Conservation (phyloP, 2,329 filamentous ascomycete species). For the Colletotrichum endophyticum region DNA sequence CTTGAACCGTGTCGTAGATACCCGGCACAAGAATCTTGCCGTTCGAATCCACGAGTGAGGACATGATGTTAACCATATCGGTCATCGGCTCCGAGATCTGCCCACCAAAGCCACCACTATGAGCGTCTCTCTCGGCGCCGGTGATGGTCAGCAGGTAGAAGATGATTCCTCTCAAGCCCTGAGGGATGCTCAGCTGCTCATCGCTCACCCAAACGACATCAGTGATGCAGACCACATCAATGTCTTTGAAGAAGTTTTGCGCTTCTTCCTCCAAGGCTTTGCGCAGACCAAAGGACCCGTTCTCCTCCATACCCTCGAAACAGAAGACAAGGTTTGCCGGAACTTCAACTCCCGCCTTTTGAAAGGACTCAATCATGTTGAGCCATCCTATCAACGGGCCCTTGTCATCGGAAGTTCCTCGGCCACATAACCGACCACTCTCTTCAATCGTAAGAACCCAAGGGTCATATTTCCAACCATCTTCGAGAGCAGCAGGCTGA, state of each 20-base stretch:
- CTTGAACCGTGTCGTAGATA: constrained; percentile 89
- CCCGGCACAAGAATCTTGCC: constrained; percentile 94
- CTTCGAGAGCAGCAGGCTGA: constrained; percentile 89
- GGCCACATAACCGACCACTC: constrained; percentile 93
- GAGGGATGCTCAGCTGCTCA: constrained; percentile 97
- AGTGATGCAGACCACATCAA: constrained; percentile 96
- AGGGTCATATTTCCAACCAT: constrained; percentile 95
- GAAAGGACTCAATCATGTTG: constrained; percentile 97
- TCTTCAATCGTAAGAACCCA: constrained; percentile 88
- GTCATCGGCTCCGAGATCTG: constrained; percentile 99
- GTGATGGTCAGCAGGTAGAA: constrained; percentile 94
- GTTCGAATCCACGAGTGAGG: constrained; percentile 82
- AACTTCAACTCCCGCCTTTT: constrained; percentile 91
- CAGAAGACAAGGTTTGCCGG: constrained; percentile 99
- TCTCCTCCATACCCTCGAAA: constrained; percentile 99
- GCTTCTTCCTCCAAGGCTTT: constrained; percentile 91
- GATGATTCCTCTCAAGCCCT: constrained; percentile 94
- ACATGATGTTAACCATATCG: constrained; percentile 83
- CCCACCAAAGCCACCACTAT: constrained; percentile 96
- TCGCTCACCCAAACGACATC: constrained; percentile 99
- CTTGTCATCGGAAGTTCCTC: constrained; percentile 97
- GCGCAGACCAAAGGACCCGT: constrained; percentile 93
- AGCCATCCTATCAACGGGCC: constrained; percentile 96
- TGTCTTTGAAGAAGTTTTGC: constrained; percentile 91
- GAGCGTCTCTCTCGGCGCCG: constrained; percentile 89